Percentiles rank a stretch among this genome's conserved stretches.
phyloP scores from a whole-genome alignment of 1,139 yeast species.

The Pichia sp. region DNA sequence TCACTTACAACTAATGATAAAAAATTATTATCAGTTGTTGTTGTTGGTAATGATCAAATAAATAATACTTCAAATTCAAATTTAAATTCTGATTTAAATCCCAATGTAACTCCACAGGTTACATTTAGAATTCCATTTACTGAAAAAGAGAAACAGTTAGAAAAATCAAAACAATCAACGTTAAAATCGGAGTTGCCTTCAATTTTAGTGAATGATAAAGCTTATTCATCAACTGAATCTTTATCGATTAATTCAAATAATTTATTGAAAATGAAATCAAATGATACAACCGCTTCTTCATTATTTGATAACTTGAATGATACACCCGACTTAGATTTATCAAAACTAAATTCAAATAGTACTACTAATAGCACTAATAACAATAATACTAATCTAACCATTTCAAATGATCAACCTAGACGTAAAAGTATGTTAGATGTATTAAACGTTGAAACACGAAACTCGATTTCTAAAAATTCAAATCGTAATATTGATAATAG shows the following conservation, averaged over 20 bases:
- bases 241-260: not conserved
- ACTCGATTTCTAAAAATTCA: not conserved
- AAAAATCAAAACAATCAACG: conserved; percentile 1
- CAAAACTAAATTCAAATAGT: not conserved
- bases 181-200: not conserved
- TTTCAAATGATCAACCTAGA: not conserved
- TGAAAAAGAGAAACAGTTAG: not conserved
- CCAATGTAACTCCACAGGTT: conserved; percentile 14
- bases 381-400: too few relatives aligned
- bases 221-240: conserved; percentile 10
- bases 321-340: conserved; percentile 13
- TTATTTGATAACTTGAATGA: conserved; percentile 23
- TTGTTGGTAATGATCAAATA: conserved; percentile 22
- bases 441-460: not conserved
- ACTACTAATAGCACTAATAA: not conserved
- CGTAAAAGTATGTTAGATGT: conserved; percentile 12
- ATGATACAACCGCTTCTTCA: conserved; percentile 20
- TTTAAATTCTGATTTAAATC: not conserved
- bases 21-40: conserved; percentile 25
- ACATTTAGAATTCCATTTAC: conserved; percentile 22
- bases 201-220: not conserved
- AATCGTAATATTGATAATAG: not conserved
- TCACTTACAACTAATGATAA: conserved; percentile 21
- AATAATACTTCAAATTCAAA: not conserved
- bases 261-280: conserved; percentile 18